Base-by-base conservation (phyloP, 345 rosid species). In the Conringia planisiliqua region DNA sequence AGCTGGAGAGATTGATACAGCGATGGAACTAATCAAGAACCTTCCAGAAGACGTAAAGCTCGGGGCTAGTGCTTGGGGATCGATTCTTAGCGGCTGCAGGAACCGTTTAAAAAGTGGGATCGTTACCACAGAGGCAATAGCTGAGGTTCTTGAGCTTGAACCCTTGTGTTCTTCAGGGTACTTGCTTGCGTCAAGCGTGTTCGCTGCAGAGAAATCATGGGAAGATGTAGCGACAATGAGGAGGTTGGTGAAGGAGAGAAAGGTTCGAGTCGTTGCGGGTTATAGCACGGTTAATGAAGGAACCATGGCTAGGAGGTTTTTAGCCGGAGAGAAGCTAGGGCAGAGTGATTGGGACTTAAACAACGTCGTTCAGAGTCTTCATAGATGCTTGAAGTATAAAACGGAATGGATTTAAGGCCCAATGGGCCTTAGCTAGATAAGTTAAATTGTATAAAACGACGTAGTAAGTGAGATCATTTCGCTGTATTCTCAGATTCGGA, bases 31-130 rank as follows among this genome's bases (percentile, higher is more conserved):
- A 74, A 77, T 89, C 33, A 76, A 75, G 50, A 74, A 71, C 59
- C 79, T 88, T 77, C 92, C 91, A 2, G 58, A 67, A 38, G 76
- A 48, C 26, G 2, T 82, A 7, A 79, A 83, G 60, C 58, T 71
- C 2, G 74, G 86, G 29, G 86, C 86, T 67, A 85, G 88, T 56
- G 77, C 86, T 54, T 88, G 92, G 97, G 93, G 90, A 42, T 76
- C 96, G 14, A 40, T 88, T 38, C 79, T 92, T 42, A 88, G 86
- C 38, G 81, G 85, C 68, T 91, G 93, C 20, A 86, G 85, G 36
- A 87, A 69, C 80, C 66, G 73, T 22, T 81, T 79, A 22, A 80
- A 79, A 64, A 47, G 48, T 8, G 79, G 82, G 68, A 48, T 20
- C 11, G 51, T 78, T 1, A 84, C 90, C 3, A 72, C 54, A 61